phyloP scores from a whole-genome alignment of 2,329 filamentous ascomycete genomes.

The Fusarium albosuccineum region DNA sequence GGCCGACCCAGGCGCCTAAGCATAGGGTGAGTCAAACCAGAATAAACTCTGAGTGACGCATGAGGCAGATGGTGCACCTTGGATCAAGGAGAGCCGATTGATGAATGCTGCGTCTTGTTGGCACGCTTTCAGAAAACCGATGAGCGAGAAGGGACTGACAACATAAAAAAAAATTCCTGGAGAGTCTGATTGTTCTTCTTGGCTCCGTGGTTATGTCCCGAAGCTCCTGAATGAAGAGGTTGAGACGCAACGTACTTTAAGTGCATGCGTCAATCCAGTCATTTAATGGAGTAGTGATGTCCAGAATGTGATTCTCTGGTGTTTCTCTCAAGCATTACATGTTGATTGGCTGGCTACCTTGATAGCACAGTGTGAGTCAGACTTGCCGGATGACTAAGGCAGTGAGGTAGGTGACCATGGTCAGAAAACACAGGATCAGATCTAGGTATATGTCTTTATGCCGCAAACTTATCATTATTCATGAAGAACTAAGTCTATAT shows the following conservation, averaged over 20 bases:
- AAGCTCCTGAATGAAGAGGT: no score
- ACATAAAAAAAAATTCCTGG: not conserved
- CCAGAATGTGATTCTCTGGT: slow-evolving; percentile 16
- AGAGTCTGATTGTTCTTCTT: not conserved
- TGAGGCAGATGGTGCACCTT: slow-evolving; percentile 6
- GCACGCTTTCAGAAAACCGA: not conserved
- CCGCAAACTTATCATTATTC: no score
- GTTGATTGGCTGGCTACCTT: not conserved
- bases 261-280: not conserved
- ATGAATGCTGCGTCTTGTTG: not conserved
- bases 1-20: slow-evolving; percentile 38
- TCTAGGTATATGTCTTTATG: no score
- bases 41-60: slow-evolving; percentile 2
- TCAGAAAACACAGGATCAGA: no score
- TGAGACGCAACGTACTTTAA: no score
- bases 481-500: no score
- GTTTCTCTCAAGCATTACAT: slow-evolving; percentile 16
- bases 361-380: slow-evolving; percentile 20
- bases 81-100: not conserved
- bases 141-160: not conserved
- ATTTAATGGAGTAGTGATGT: not conserved
- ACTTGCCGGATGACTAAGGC: slow-evolving; percentile 3
- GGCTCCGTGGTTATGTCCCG: not conserved
- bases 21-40: slow-evolving; percentile 30
- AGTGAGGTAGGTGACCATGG: not conserved